Evolutionary conservation across 2,329 filamentous ascomycete species (phyloP).

Genomic region (Endocalyx cinctus): DNA sequence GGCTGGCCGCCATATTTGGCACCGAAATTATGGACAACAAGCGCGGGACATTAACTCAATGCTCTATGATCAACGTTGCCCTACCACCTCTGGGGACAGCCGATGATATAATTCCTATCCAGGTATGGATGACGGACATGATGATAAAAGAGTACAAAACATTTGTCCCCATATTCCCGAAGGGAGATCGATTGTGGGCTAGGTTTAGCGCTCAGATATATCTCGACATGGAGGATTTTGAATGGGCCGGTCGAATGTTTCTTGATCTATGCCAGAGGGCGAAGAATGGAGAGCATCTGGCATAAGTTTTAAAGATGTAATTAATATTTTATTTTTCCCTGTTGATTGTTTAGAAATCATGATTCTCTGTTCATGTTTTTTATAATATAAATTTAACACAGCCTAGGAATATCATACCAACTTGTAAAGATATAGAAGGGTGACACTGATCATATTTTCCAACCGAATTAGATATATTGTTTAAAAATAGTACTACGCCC

Average conservation of each 20-base stretch:
- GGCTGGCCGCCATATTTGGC: slow-evolving; percentile 58
- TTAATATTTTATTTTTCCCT: too few species aligned
- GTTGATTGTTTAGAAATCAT: too few species aligned
- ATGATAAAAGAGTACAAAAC: slow-evolving; percentile 62
- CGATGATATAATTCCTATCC: slow-evolving; percentile 31
- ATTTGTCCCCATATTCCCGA: slow-evolving; percentile 61
- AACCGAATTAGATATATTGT: too few species aligned
- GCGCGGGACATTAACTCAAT: slow-evolving; percentile 56
- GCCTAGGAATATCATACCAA: too few species aligned
- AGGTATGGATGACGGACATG: slow-evolving; percentile 53
- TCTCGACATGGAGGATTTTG: slow-evolving; percentile 74
- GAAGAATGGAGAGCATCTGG: slow-evolving; percentile 4
- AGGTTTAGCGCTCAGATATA: slow-evolving; percentile 80
- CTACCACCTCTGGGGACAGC: slow-evolving; percentile 54
- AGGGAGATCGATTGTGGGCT: slow-evolving; percentile 62
- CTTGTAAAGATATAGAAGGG: too few species aligned
- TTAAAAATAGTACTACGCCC: too few species aligned
- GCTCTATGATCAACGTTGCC: slow-evolving; percentile 68
- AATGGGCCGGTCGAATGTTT: slow-evolving; percentile 59
- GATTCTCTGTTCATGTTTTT: too few species aligned
- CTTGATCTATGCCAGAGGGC: slow-evolving; percentile 42
- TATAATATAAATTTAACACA: too few species aligned
- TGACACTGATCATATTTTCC: too few species aligned
- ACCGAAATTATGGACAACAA: slow-evolving; percentile 70
- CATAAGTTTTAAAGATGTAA: too few species aligned